Conservation (phyloP, 2,329 filamentous ascomycete species). For the Neofusicoccum sp. region DNA sequence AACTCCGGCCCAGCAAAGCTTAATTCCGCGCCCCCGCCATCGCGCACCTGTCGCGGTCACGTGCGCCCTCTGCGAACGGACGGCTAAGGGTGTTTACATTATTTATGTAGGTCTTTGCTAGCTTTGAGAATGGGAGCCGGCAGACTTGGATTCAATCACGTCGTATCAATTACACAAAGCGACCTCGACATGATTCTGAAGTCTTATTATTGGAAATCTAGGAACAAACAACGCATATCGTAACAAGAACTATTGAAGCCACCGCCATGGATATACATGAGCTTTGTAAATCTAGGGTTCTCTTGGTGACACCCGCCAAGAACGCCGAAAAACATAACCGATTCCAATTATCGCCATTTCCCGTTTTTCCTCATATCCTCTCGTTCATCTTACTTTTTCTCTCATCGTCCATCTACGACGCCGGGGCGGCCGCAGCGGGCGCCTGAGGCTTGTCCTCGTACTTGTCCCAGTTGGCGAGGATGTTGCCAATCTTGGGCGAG, state of each 20-base stretch:
- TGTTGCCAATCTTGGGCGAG: conserved; percentile 71
- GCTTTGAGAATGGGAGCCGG: background rate
- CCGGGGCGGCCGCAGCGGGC: conserved; percentile 24
- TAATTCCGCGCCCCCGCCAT: background rate
- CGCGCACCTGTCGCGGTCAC: background rate
- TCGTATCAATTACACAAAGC: background rate
- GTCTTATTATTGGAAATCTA: conserved; percentile 1
- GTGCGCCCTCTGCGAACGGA: background rate
- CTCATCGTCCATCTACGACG: background rate
- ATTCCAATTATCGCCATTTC: conserved; percentile 9
- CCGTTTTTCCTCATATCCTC: conserved; percentile 10
- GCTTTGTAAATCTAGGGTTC: background rate
- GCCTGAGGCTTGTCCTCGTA: conserved; percentile 48
- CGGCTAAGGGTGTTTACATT: background rate
- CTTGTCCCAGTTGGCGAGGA: conserved; percentile 74
- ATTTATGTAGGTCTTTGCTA: background rate
- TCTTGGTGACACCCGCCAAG: background rate
- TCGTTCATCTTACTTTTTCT: background rate
- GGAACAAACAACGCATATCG: background rate
- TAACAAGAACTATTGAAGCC: background rate
- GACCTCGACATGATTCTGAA: background rate
- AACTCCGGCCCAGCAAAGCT: background rate
- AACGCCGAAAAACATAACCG: conserved; percentile 12
- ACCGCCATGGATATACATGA: conserved; percentile 17
- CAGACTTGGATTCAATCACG: background rate